Evolutionary conservation across 2,329 filamentous ascomycete species (phyloP), one percentile per base, ranked within the genome.

Genomic region (Colletotrichum eleusines): DNA sequence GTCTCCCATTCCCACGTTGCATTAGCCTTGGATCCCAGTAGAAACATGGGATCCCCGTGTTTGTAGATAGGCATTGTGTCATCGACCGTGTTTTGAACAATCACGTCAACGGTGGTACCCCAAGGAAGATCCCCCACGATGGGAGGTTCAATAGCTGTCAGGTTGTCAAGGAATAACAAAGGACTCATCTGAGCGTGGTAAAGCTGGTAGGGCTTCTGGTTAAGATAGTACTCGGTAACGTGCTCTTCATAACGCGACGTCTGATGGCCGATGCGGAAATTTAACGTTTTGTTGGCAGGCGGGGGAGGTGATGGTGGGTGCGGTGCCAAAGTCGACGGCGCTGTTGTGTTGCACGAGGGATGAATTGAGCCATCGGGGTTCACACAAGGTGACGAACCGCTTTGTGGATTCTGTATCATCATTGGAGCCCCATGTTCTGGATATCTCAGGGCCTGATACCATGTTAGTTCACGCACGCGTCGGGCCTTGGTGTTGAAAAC

Each of bases 1-100:
- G 82, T 84, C 1, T 76, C 76, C 82, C 85, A 91, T 16, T 80
- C 82, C 75, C 87, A 91, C 0, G 73, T 66, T 0, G 87, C 87
- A 0, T 74, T 75, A 1, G 42, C 40, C 26, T 88, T 88, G 0
- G 79, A 69, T 0, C 89, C 89, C 40, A 91, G 82, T 26, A 85
- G 78, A 73, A 84, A 90, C 79, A 86, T 88, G 75, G 89, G 89
- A 74, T 85, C 88, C 46, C 85, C 85, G 77, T 91, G 89, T 79
- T 90, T 90, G 82, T 91, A 89, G 61, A 91, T 51, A 7, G 66
- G 66, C 66, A 68, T 68, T 23, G 35, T 26, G 2, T 68, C 66
- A 44, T 68, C 33, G 5, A 68, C 44, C 26, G 66, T 44, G 26
- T 68, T 68, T 1, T 68, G 66, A 1, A 68, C 51, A 6, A 68